Evolutionary conservation across 306 rosid genomes (phyloP).

Genomic region (Benincasa hispida): DNA sequence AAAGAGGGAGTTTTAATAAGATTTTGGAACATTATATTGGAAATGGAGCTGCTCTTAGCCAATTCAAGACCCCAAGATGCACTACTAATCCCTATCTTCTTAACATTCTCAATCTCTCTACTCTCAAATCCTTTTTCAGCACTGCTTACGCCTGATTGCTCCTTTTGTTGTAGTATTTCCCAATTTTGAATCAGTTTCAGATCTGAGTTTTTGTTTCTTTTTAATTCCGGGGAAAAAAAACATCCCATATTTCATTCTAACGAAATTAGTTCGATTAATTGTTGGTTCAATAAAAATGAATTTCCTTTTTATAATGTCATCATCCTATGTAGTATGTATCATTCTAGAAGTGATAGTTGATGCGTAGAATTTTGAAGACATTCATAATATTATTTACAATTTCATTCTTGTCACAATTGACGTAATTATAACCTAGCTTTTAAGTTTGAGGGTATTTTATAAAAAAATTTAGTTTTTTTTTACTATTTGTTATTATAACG

Average conservation of each 20-base stretch:
- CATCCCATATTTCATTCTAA: not conserved
- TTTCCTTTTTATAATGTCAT: no score
- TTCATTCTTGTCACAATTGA: no score
- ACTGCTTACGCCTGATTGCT: slow-evolving; percentile 29
- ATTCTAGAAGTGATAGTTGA: no score
- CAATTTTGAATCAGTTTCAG: not conserved
- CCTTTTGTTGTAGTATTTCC: not conserved
- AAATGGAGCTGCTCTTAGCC: slow-evolving; percentile 65
- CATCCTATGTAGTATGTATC: no score
- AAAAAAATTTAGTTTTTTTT: no score
- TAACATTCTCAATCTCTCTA: slow-evolving; percentile 33
- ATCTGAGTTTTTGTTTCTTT: not conserved
- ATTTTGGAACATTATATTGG: slow-evolving; percentile 55
- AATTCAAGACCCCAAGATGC: slow-evolving; percentile 90
- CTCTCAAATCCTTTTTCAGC: slow-evolving; percentile 37
- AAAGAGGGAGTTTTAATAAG: slow-evolving; percentile 63
- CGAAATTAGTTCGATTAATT: not conserved
- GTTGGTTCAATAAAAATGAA: not conserved
- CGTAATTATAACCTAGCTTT: no score
- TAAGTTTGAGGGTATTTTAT: no score
- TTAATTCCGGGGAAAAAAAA: not conserved
- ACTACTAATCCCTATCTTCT: slow-evolving; percentile 44
- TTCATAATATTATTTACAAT: no score
- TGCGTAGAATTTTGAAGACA: no score
- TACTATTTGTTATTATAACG: no score